Percentiles rank a stretch among this genome's conserved stretches.
phyloP scores from a whole-genome alignment of 495 filamentous ascomycete genomes.

The Aspergillus egyptiacus region DNA sequence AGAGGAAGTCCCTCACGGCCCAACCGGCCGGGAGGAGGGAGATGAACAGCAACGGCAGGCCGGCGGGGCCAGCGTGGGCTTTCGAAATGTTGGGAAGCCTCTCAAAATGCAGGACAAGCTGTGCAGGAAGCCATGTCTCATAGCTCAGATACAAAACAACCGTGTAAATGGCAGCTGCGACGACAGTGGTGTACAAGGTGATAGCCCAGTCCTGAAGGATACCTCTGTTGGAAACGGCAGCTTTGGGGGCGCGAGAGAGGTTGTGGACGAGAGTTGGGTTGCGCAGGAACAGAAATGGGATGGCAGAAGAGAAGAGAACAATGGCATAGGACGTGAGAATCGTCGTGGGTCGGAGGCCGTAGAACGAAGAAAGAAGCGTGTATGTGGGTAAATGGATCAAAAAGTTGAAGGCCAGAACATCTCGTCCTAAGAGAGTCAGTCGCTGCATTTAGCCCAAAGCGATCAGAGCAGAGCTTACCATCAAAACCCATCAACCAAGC shows the following conservation, averaged over 20 bases:
- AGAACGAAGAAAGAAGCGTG: constrained; percentile 68
- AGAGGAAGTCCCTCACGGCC: constrained; percentile 67
- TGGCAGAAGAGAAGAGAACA: constrained; percentile 57
- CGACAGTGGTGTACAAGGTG: constrained; percentile 54
- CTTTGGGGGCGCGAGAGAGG: constrained; percentile 38
- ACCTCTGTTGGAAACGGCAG: constrained; percentile 54
- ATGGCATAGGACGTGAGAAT: constrained; percentile 52
- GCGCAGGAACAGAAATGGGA: constrained; percentile 68
- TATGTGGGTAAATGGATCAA: constrained; percentile 65
- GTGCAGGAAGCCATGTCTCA: constrained; percentile 57
- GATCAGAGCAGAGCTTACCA: constrained; percentile 34
- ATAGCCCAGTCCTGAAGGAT: constrained; percentile 63
- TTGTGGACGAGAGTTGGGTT: constrained; percentile 57
- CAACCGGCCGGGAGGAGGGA: constrained; percentile 58
- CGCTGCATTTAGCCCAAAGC: too few species aligned
- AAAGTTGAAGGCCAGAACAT: constrained; percentile 60
- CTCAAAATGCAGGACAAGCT: constrained; percentile 64
- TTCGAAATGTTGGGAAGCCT: constrained; percentile 57
- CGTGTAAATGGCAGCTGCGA: constrained; percentile 63
- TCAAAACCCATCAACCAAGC: constrained; percentile 69
- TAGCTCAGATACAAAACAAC: constrained; percentile 58
- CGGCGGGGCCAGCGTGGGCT: constrained; percentile 51
- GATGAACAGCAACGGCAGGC: constrained; percentile 42
- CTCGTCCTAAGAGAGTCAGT: constrained; percentile 45
- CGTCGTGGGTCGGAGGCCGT: constrained; percentile 55